phyloP scores from a whole-genome alignment of 2,329 filamentous ascomycete genomes.

The Phaeosphaeriaceae sp. region DNA sequence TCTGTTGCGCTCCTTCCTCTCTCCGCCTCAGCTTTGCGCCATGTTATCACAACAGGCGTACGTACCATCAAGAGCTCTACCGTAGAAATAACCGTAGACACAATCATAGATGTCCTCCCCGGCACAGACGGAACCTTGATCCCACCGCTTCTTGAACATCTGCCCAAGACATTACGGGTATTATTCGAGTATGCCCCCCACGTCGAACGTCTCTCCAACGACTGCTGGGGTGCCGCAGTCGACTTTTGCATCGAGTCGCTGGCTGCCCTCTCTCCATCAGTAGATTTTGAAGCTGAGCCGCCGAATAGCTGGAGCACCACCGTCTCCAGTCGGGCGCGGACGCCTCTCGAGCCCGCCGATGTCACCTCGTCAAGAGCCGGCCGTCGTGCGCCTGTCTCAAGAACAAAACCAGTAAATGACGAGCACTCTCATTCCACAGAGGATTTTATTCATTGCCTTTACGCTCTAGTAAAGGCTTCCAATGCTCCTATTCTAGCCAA shows the following conservation, averaged over 20 bases:
- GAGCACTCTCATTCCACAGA: slow-evolving; percentile 35
- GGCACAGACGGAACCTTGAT: slow-evolving; percentile 67
- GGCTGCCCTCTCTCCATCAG: slow-evolving; percentile 24
- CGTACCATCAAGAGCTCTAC: slow-evolving; percentile 76
- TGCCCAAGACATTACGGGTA: slow-evolving; percentile 75
- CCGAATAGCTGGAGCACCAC: slow-evolving; percentile 38
- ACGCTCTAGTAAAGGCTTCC: slow-evolving; percentile 66
- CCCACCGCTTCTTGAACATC: slow-evolving; percentile 74
- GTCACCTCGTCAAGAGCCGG: slow-evolving; percentile 30
- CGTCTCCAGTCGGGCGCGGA: slow-evolving; percentile 38
- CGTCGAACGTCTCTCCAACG: slow-evolving; percentile 75
- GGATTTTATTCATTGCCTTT: slow-evolving; percentile 66
- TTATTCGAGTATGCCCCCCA: slow-evolving; percentile 77
- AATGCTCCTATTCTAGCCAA: slow-evolving; percentile 70
- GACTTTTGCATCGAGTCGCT: slow-evolving; percentile 75
- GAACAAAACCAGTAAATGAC: slow-evolving; percentile 25
- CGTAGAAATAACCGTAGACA: slow-evolving; percentile 77
- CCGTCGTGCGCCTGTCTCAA: slow-evolving; percentile 27
- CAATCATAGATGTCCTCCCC: slow-evolving; percentile 78
- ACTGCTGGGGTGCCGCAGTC: slow-evolving; percentile 72
- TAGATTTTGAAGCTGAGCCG: slow-evolving; percentile 29
- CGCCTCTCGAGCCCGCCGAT: slow-evolving; percentile 39
- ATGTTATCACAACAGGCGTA: slow-evolving; percentile 72
- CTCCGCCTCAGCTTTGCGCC: slow-evolving; percentile 74
- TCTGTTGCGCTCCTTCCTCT: slow-evolving; percentile 63